phyloP scores from a whole-genome alignment of 108 stramenopile species.

The Cafeteria roenbergensis region DNA sequence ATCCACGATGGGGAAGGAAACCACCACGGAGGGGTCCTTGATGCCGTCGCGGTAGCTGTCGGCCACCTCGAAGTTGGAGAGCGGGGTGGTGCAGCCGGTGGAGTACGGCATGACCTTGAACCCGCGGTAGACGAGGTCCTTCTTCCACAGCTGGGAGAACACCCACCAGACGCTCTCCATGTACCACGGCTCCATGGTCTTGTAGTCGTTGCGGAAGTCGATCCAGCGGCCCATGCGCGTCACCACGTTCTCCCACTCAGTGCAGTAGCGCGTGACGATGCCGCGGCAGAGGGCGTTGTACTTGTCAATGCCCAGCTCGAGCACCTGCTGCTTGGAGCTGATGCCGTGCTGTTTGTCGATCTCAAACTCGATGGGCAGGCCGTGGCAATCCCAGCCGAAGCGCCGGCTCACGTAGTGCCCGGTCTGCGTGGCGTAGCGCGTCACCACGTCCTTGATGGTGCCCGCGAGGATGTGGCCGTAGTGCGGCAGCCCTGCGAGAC shows the following conservation, averaged over 20 bases:
- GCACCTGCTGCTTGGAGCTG: constrained; percentile 77
- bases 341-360: constrained; percentile 89
- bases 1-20: constrained; percentile 69
- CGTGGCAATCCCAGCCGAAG: constrained; percentile 98
- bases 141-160: constrained; percentile 70
- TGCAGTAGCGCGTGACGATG: constrained; percentile 85
- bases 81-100: constrained; percentile 82
- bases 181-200: constrained; percentile 91
- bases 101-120: constrained; percentile 99
- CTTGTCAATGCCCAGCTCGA: constrained; percentile 87
- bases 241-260: constrained; percentile 89
- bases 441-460: constrained; percentile 97
- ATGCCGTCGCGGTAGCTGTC: constrained; percentile 93
- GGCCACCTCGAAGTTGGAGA: constrained; percentile 96
- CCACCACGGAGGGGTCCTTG: constrained; percentile 90
- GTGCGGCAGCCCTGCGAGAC: constrained; percentile 61
- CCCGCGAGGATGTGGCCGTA: constrained; percentile 98
- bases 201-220: constrained; percentile 98
- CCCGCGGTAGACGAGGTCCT: constrained; percentile 90
- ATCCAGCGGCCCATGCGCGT: constrained; percentile 94
- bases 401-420: constrained; percentile 78
- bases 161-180: constrained; percentile 99
- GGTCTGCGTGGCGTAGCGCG: constrained; percentile 84
- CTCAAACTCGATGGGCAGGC: constrained; percentile 94
- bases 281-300: constrained; percentile 90